Conservation (phyloP, 2,329 filamentous ascomycete genomes). For the Fonsecaea monophora region DNA sequence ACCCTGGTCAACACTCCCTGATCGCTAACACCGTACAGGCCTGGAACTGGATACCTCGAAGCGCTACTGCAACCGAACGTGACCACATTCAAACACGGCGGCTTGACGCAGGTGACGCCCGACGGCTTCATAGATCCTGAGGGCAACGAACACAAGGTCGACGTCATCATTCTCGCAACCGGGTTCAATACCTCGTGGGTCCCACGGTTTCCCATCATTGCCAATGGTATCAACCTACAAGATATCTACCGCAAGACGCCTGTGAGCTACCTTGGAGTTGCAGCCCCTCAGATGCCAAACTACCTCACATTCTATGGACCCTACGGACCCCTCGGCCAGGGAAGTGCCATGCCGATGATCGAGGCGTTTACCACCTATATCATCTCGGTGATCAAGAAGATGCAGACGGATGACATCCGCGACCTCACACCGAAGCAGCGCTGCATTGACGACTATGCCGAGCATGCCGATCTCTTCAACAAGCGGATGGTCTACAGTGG, state of each 20-base stretch:
- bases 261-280: constrained; percentile 32
- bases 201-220: constrained; percentile 31
- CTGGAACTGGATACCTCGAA: constrained; percentile 36
- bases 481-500: no score
- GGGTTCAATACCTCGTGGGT: constrained; percentile 36
- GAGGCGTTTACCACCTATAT: constrained; percentile 26
- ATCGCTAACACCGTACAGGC: constrained; percentile 15
- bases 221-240: constrained; percentile 23
- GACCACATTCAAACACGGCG: constrained; percentile 47
- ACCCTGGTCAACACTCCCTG: no score
- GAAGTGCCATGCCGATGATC: constrained; percentile 24
- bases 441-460: no score
- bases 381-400: constrained; percentile 29
- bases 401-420: constrained; percentile 32
- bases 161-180: constrained; percentile 35
- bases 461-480: no score
- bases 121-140: constrained; percentile 43
- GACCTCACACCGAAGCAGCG: no score
- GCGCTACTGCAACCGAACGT: constrained; percentile 53
- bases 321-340: constrained; percentile 40
- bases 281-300: constrained; percentile 40
- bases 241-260: constrained; percentile 27
- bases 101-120: constrained; percentile 47
- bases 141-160: constrained; percentile 38
- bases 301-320: constrained; percentile 41